Base-by-base conservation (phyloP, 2,329 filamentous ascomycete species). In the Aspergillus puulaauensis region DNA sequence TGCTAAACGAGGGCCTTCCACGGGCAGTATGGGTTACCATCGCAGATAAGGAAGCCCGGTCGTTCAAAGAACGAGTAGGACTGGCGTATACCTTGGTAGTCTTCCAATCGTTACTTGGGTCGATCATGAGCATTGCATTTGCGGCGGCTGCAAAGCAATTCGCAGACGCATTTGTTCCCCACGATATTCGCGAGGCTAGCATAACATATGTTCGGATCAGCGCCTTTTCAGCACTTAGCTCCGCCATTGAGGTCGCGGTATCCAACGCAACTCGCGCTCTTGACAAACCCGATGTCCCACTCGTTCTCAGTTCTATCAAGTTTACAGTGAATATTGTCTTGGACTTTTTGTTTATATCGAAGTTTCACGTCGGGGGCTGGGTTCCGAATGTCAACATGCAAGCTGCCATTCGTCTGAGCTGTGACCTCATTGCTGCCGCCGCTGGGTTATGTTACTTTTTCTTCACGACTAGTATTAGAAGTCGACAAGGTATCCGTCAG, bases 1-100 rank as follows among this genome's bases (percentile, higher is more conserved):
- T 90, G 0, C 71, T 91, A 15, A 91, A 91, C 62, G 88, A 91
- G 68, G 88, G 88, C 0, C 82, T 91, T 0, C 88, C 88, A 0
- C 80, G 87, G 21, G 85, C 87, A 0, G 80, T 86, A 0, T 91
- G 86, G 83, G 77, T 86, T 6, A 81, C 89, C 56, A 90, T 91
- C 56, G 87, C 86, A 7, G 86, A 91, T 70, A 81, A 80, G 27
- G 73, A 82, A 0, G 84, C 81, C 1, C 80, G 86, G 1, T 75
- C 76, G 0, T 68, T 81, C 0, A 58, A 72, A 0, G 77, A 82
- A 14, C 80, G 88, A 0, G 73, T 90, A 1, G 74, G 79, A 4
- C 79, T 90, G 1, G 80, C 87, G 0, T 81, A 89, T 60, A 90
- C 87, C 0, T 75, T 83, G 46, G 79, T 83, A 45, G 41, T 76